Evolutionary conservation across 2,329 filamentous ascomycete genomes (phyloP).

Genomic region (Cadophora sp.): DNA sequence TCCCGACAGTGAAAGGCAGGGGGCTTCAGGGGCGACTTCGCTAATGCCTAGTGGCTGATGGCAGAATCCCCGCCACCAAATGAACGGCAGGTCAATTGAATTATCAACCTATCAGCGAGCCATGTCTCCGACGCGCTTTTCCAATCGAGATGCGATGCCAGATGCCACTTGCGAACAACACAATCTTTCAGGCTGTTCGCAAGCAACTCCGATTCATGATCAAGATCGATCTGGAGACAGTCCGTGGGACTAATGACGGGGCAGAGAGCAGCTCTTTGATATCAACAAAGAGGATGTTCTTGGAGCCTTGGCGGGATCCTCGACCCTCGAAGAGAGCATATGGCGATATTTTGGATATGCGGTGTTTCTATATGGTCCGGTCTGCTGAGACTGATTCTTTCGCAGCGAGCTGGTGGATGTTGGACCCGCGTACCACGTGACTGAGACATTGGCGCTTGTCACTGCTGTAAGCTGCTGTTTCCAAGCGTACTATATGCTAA

Average conservation of each 20-base stretch:
- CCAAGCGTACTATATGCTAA: neutral
- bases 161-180: neutral
- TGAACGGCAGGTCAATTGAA: neutral
- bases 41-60: neutral
- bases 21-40: neutral
- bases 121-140: neutral
- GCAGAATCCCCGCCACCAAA: neutral
- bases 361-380: constrained; percentile 8
- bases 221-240: constrained; percentile 15
- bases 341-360: neutral
- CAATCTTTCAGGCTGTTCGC: neutral
- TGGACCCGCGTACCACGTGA: constrained; percentile 14
- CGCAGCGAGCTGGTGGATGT: neutral
- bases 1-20: too few relatives aligned
- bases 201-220: neutral
- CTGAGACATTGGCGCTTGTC: constrained; percentile 14
- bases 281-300: neutral
- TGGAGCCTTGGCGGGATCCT: neutral
- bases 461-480: constrained; percentile 11
- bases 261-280: constrained; percentile 17
- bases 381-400: constrained; percentile 15
- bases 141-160: neutral
- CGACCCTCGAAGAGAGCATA: neutral
- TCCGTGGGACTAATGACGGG: neutral
- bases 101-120: neutral